phyloP scores from a whole-genome alignment of 2,329 filamentous ascomycete species.

The Pseudogymnoascus pannorum region DNA sequence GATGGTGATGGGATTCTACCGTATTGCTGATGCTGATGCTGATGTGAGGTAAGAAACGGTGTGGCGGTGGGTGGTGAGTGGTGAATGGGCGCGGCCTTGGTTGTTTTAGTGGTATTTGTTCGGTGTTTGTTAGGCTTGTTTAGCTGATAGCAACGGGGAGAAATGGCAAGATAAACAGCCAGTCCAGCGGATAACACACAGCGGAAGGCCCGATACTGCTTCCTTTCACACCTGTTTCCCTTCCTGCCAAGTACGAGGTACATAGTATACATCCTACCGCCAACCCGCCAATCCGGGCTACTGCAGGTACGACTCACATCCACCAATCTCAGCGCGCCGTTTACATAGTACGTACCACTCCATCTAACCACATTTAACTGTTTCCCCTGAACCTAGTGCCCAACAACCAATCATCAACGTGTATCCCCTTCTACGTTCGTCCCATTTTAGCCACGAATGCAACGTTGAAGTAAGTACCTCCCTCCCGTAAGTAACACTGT shows the following conservation, averaged over 20 bases:
- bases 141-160: neutral
- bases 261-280: no score
- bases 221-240: no score
- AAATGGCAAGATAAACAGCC: neutral
- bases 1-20: no score
- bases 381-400: neutral
- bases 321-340: neutral
- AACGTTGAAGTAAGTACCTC: neutral
- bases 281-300: neutral
- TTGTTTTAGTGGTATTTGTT: no score
- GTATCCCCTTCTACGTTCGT: no score
- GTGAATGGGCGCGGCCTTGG: no score
- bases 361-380: neutral
- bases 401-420: neutral
- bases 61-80: no score
- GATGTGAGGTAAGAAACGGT: neutral
- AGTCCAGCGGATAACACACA: no score
- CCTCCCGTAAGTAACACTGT: no score
- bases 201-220: neutral
- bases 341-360: neutral
- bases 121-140: no score
- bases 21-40: neutral
- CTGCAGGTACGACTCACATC: neutral
- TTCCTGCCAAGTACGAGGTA: no score
- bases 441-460: neutral